phyloP scores from a whole-genome alignment of 768 basidiomycete genomes.

The Botryobasidium botryosum region DNA sequence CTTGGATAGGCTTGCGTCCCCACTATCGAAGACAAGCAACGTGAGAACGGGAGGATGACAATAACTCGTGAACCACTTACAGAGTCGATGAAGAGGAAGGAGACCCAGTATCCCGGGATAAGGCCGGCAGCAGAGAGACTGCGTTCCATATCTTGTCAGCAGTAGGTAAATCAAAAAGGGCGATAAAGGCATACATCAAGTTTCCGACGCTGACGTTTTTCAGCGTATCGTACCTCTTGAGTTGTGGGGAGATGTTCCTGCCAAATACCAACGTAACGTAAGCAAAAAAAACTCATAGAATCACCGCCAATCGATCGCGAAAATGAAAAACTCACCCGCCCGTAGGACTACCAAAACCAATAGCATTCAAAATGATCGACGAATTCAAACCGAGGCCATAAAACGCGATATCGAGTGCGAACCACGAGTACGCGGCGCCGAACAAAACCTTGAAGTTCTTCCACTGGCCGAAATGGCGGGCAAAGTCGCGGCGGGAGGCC shows the following conservation, averaged over 20 bases:
- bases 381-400: conserved; percentile 82
- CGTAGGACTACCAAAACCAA: conserved; percentile 41
- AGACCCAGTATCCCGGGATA: conserved; percentile 19
- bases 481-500: conserved; percentile 53
- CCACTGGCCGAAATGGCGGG: conserved; percentile 43
- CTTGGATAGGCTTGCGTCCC: conserved; percentile 65
- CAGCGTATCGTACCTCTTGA: conserved; percentile 37
- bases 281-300: background rate
- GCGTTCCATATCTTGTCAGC: background rate
- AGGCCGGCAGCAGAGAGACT: conserved; percentile 16
- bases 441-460: conserved; percentile 64
- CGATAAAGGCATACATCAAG: conserved; percentile 12
- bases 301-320: background rate
- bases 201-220: conserved; percentile 57
- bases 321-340: background rate
- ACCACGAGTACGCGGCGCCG: conserved; percentile 73
- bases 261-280: no score
- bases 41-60: background rate
- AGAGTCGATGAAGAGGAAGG: conserved; percentile 14
- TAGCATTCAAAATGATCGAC: conserved; percentile 52
- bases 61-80: background rate
- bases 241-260: conserved; percentile 14
- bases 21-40: conserved; percentile 20
- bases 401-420: conserved; percentile 77
- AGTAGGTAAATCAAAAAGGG: background rate